Percentiles rank a stretch among this genome's conserved stretches.
Evolutionary conservation across 2,329 filamentous ascomycete species (phyloP).

Genomic region (Aspergillus uvarum): DNA sequence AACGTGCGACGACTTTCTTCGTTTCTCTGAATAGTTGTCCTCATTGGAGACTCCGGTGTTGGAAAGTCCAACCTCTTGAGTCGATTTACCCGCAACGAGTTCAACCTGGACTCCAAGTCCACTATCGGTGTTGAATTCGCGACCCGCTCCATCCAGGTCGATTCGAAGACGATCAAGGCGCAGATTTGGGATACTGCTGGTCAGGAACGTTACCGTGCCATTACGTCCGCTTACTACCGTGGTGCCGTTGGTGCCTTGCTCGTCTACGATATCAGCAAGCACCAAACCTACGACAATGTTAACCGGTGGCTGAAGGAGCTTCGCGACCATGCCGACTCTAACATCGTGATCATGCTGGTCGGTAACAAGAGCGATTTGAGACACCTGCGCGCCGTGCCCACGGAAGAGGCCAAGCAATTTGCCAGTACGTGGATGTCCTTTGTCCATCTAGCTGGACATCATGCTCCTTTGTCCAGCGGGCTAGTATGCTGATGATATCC

Average conservation of each 20-base stretch:
- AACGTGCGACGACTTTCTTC: conserved; percentile 16
- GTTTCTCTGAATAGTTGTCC: conserved; percentile 66
- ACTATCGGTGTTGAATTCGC: conserved; percentile 99
- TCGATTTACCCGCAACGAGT: conserved; percentile 99
- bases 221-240: conserved; percentile 98
- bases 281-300: conserved; percentile 98
- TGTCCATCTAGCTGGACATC: neutral
- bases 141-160: conserved; percentile 96
- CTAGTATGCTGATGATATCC: conserved; percentile 16
- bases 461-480: neutral
- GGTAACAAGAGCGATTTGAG: conserved; percentile 99
- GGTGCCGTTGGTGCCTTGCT: conserved; percentile 95
- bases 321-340: conserved; percentile 94
- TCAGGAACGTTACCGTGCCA: conserved; percentile 97
- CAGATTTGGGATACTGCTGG: conserved; percentile 99
- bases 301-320: conserved; percentile 99
- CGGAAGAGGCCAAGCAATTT: conserved; percentile 97
- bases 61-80: conserved; percentile 99
- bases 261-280: conserved; percentile 99
- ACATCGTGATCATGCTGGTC: conserved; percentile 99
- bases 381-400: conserved; percentile 93
- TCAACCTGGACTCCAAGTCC: conserved; percentile 99
- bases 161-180: conserved; percentile 99
- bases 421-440: conserved; percentile 64
- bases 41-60: conserved; percentile 98